Conservation (phyloP, 163 green algal genomes). For the Coccomyxa subellipsoidea region DNA sequence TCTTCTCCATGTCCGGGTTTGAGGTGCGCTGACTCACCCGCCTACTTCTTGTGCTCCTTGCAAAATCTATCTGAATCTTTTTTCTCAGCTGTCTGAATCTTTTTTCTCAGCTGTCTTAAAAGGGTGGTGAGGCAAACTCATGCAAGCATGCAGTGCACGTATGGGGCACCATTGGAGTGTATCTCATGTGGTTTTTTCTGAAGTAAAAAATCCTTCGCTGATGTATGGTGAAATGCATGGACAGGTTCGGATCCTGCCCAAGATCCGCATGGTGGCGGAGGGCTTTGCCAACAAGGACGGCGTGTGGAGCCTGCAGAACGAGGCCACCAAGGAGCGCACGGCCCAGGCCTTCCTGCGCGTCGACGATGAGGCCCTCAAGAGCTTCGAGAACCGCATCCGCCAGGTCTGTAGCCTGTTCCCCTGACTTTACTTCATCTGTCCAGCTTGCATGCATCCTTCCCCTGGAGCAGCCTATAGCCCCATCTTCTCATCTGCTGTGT, state of each 20-base stretch:
- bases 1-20: constrained; percentile 98
- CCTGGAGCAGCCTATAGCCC: too few relatives aligned
- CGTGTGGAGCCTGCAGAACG: constrained; percentile 98
- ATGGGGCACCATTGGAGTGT: too few relatives aligned
- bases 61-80: too few relatives aligned
- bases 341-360: constrained; percentile 96
- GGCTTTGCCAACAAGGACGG: constrained; percentile 96
- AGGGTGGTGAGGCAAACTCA: too few relatives aligned
- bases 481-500: too few relatives aligned
- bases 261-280: constrained; percentile 88
- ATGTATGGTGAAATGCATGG: constrained; percentile 54
- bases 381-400: constrained; percentile 97
- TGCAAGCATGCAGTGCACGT: too few relatives aligned
- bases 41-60: not conserved
- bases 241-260: constrained; percentile 98
- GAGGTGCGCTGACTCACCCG: constrained; percentile 56
- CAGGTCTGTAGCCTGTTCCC: constrained; percentile 60
- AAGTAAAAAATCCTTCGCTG: too few relatives aligned
- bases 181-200: too few relatives aligned
- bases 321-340: constrained; percentile 98
- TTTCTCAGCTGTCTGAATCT: too few relatives aligned
- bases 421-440: not conserved
- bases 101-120: too few relatives aligned
- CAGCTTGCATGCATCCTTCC: not conserved
- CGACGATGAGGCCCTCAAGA: constrained; percentile 97